Percentiles rank a stretch among this genome's conserved stretches.
Conservation (phyloP, 257 asterid species). For the Solanum dulcamara region DNA sequence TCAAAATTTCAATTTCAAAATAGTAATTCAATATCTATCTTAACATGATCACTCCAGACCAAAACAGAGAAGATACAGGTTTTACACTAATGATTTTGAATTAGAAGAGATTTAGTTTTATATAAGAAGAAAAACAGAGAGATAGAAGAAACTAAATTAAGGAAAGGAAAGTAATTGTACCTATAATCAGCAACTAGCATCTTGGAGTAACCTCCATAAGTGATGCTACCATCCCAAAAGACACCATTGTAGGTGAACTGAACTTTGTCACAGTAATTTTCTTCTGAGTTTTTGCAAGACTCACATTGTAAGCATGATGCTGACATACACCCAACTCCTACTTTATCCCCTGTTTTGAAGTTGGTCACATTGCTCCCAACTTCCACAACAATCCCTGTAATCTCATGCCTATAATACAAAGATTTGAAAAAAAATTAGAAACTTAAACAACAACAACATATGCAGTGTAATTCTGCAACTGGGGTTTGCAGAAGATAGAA, state of each 20-base stretch:
- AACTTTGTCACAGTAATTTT: conserved; percentile 67
- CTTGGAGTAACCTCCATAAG: conserved; percentile 88
- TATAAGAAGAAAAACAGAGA: background rate
- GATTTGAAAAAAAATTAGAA: background rate
- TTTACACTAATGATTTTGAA: background rate
- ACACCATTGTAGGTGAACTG: conserved; percentile 70
- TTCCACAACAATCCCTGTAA: conserved; percentile 55
- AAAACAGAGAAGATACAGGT: background rate
- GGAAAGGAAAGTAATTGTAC: background rate
- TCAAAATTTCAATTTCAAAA: too few species aligned
- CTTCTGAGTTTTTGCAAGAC: conserved; percentile 44
- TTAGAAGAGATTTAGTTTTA: background rate
- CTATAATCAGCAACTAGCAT: conserved; percentile 56
- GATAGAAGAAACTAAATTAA: background rate
- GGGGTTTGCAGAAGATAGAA: background rate
- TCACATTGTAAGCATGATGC: conserved; percentile 78
- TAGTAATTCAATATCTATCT: too few species aligned
- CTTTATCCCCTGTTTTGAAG: conserved; percentile 63
- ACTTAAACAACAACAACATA: background rate
- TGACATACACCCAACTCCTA: conserved; percentile 81
- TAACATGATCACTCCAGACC: background rate
- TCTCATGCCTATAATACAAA: conserved; percentile 56
- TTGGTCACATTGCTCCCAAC: conserved; percentile 65
- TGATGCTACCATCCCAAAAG: conserved; percentile 85
- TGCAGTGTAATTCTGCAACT: too few species aligned